Conservation (phyloP, 805 yeast species). For the Lipomyces orientalis region DNA sequence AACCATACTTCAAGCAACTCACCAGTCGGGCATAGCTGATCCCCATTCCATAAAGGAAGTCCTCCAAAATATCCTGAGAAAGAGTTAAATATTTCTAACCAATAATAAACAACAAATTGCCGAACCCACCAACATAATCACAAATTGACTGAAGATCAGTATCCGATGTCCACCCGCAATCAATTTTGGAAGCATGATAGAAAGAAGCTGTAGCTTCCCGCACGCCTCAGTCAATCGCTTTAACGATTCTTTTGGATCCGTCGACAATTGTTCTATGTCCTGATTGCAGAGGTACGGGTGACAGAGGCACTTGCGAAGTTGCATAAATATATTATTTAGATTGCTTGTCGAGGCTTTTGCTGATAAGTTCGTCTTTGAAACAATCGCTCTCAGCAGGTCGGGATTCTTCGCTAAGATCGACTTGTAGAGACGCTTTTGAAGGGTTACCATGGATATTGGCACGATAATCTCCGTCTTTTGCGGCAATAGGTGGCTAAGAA, state of each 20-base stretch:
- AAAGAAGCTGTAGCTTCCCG: slow-evolving; percentile 81
- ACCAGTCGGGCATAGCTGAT: slow-evolving; percentile 22
- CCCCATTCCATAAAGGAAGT: slow-evolving; percentile 67
- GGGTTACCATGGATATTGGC: slow-evolving; percentile 65
- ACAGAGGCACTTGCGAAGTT: slow-evolving; percentile 82
- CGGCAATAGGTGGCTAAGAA: slow-evolving; percentile 72
- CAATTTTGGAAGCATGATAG: slow-evolving; percentile 51
- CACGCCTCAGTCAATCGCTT: slow-evolving; percentile 75
- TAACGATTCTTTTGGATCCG: slow-evolving; percentile 67
- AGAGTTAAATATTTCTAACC: slow-evolving; percentile 61
- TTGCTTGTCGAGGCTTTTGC: slow-evolving; percentile 56
- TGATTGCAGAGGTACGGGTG: slow-evolving; percentile 87
- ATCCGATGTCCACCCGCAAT: slow-evolving; percentile 63
- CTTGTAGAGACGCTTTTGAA: slow-evolving; percentile 68
- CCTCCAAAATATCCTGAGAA: slow-evolving; percentile 65
- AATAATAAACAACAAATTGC: not conserved
- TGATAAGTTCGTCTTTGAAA: slow-evolving; percentile 46
- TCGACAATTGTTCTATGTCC: slow-evolving; percentile 64
- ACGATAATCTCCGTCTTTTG: slow-evolving; percentile 86
- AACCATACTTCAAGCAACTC: not conserved
- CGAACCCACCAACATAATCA: slow-evolving; percentile 57
- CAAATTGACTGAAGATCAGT: slow-evolving; percentile 84
- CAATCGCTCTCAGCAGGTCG: slow-evolving; percentile 60
- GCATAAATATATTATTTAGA: slow-evolving; percentile 75
- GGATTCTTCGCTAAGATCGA: slow-evolving; percentile 65